These are phyloP conservation scores for Fusarium chuoi DNA, from an alignment of 2,329 filamentous ascomycete species.

Conservation along the genomic window DNA sequence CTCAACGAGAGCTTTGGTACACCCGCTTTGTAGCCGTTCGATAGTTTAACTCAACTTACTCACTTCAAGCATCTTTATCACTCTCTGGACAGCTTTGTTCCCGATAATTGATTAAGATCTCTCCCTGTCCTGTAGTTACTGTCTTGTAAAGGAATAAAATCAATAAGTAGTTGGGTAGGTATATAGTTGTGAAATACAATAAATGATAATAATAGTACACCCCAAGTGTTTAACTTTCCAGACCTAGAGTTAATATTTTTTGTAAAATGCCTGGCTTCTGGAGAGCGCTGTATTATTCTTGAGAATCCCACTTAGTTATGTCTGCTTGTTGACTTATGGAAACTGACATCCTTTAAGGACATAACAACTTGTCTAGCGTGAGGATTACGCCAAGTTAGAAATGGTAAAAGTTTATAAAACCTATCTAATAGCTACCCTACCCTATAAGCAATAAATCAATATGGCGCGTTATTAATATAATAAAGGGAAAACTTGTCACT, in stretches of 20 bases:
- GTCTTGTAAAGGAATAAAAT: neutral
- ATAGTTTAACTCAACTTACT: slow-evolving; percentile 1
- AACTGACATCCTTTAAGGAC: neutral
- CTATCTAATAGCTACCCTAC: neutral
- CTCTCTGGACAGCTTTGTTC: neutral
- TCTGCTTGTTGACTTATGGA: neutral
- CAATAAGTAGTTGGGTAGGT: neutral
- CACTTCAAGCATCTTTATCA: neutral
- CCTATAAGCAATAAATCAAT: neutral
- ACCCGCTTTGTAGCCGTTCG: neutral
- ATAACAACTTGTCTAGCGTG: too few relatives aligned
- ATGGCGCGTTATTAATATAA: too few relatives aligned
- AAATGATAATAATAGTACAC: neutral
- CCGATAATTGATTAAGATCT: accelerated
- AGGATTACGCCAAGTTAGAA: too few relatives aligned
- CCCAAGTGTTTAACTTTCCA: accelerated
- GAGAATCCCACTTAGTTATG: neutral
- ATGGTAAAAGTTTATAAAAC: neutral
- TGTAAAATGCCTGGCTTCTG: neutral
- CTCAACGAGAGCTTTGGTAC: neutral
- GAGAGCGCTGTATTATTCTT: neutral
- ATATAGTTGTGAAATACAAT: too few relatives aligned
- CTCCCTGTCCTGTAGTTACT: neutral
- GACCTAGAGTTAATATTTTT: neutral
- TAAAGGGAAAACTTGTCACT: neutral